phyloP scores from a whole-genome alignment of 1,284 basidiomycete genomes.

The Athelia psychrophila region DNA sequence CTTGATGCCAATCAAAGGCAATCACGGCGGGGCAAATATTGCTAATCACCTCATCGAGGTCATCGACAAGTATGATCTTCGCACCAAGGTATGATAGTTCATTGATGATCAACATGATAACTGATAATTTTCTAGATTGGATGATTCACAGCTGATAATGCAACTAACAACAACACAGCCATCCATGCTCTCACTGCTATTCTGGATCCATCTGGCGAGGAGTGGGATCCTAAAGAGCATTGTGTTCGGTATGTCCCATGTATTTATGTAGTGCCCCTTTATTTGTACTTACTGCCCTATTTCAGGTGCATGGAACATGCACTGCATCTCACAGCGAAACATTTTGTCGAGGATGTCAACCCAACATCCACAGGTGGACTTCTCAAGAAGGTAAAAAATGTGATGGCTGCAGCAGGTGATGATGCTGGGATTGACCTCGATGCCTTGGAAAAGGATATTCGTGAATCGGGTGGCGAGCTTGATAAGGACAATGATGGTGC shows the following conservation, averaged over 20 bases:
- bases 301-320: conserved; percentile 24
- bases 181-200: conserved; percentile 11
- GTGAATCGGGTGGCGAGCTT: background rate
- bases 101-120: background rate
- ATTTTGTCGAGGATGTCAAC: conserved; percentile 16
- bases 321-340: conserved; percentile 17
- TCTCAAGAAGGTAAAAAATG: conserved; percentile 11
- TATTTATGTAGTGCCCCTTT: background rate
- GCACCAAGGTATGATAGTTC: conserved; percentile 15
- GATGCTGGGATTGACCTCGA: background rate
- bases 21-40: conserved; percentile 19
- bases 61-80: conserved; percentile 10
- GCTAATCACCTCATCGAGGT: conserved; percentile 5
- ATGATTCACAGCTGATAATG: conserved; percentile 26
- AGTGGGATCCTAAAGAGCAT: conserved; percentile 15
- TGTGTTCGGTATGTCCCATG: conserved; percentile 11
- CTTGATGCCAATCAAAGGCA: conserved; percentile 16
- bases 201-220: conserved; percentile 4
- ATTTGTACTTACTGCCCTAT: background rate
- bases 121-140: conserved; percentile 15
- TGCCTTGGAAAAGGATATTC: background rate
- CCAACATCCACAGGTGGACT: conserved; percentile 7
- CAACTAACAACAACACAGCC: conserved; percentile 17
- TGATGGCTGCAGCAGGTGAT: background rate
- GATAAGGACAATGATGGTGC: conserved; percentile 7